A percentile compares a stretch with the other conserved stretches of the same genome.
These are phyloP conservation scores for Hirsutella minnesotensis DNA, from an alignment of 2,329 filamentous ascomycete genomes.

Conservation along the genomic window DNA sequence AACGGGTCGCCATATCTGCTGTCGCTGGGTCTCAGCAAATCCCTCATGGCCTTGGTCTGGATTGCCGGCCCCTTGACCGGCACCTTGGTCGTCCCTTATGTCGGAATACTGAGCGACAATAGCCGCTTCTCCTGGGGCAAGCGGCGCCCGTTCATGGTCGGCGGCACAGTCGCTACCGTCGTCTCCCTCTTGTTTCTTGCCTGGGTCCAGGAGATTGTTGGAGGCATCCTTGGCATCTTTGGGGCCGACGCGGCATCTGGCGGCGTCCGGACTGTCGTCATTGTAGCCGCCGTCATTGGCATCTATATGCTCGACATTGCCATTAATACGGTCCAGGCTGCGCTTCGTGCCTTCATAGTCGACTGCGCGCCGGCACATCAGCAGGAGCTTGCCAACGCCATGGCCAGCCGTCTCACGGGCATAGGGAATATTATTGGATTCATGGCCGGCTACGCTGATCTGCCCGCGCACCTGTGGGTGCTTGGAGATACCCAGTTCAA, in stretches of 20 bases:
- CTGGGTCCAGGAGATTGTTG: conserved; percentile 64
- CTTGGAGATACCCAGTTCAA: conserved; percentile 88
- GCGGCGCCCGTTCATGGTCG: conserved; percentile 71
- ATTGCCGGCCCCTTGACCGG: conserved; percentile 72
- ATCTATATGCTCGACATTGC: conserved; percentile 89
- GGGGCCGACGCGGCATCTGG: conserved; percentile 55
- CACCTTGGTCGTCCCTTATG: conserved; percentile 68
- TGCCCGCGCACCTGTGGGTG: conserved; percentile 64
- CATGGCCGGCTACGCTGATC: conserved; percentile 71
- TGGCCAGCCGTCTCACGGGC: conserved; percentile 79
- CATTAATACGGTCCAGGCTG: conserved; percentile 94
- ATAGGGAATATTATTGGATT: conserved; percentile 88
- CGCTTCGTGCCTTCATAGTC: conserved; percentile 82
- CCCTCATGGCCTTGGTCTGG: conserved; percentile 74
- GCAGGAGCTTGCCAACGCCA: conserved; percentile 86
- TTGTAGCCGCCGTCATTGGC: conserved; percentile 70
- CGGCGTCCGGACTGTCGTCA: conserved; percentile 53
- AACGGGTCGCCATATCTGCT: conserved; percentile 81
- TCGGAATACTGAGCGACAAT: conserved; percentile 71
- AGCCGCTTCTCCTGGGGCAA: conserved; percentile 66
- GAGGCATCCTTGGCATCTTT: conserved; percentile 55
- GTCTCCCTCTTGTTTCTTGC: conserved; percentile 56
- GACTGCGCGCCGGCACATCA: conserved; percentile 88
- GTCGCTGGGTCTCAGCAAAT: conserved; percentile 72
- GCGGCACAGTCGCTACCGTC: conserved; percentile 55